Base-by-base conservation (phyloP, 257 asterid genomes). In the Gentiana macrophylla region DNA sequence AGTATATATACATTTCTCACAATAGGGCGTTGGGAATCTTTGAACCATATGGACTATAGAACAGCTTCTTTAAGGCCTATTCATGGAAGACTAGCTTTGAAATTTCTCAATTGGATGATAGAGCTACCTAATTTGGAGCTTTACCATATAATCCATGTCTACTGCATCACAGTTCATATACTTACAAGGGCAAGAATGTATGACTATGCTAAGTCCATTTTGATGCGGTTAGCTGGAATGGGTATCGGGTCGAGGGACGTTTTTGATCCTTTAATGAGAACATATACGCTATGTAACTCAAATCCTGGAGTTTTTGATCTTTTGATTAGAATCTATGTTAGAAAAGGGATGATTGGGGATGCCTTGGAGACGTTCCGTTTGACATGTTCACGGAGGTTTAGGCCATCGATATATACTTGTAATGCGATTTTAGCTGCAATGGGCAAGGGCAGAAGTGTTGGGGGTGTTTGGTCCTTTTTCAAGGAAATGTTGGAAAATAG, bases 251-350 rank as follows among this genome's bases (percentile, higher is more conserved):
- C 95, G 52, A 75, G 59, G 62, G 74, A 74, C 49, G 57, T 91
- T 68, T 83, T 91, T 66, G 61, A 66, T 50, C 74, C 80, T 3
- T 81, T 91, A 37, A 82, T 87, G 94, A 72, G 72, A 57, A 91
- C 98, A 0, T 91, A 91, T 72, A 69, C 73, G n/a, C 58, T 87
- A 50, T 91, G 96, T 69, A 81, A 78, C 56, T 87, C 98, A 8
- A 91, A 77, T 81, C 95, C 96, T 68, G 80, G 89, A 54, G 92
- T 91, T 70, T 91, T 87, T 73, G 98, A 91, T 67, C 62, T 91
- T 65, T 74, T 91, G 61, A 79, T 87, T 8, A 85, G 95, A 79
- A 79, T 78, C 68, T 79, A 82, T 74, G 74, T 81, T 10, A 73
- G 72, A 67, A 75, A 74, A 45, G 80, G 83, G 37, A 64, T 67